Conservation (phyloP, 352 stramenopile species). For the Chrysophaeum taylorii region DNA sequence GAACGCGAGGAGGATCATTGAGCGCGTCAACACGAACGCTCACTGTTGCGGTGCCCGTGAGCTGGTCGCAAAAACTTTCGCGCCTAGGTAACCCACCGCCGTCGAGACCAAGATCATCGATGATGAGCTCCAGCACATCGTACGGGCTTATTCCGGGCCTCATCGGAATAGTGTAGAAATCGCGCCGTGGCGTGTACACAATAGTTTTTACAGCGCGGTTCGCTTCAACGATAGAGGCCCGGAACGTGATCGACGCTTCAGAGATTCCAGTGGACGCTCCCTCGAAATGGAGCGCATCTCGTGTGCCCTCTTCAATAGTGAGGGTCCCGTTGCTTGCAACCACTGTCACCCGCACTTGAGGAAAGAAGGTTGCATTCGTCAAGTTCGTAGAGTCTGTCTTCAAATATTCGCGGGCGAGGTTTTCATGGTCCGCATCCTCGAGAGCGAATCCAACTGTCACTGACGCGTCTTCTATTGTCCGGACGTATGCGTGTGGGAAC, state of each 20-base stretch:
- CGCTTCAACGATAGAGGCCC: background rate
- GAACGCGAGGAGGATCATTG: background rate
- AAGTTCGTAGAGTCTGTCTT: background rate
- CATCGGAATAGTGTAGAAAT: background rate
- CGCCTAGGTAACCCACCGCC: background rate
- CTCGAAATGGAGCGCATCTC: background rate
- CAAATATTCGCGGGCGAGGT: background rate
- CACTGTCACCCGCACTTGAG: background rate
- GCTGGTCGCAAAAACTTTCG: background rate
- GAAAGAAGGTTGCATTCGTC: background rate
- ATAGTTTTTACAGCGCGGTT: background rate
- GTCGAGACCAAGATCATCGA: constrained; percentile 9
- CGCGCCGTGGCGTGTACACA: background rate
- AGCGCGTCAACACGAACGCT: background rate
- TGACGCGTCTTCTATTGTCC: background rate
- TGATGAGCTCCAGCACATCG: background rate
- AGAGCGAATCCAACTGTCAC: background rate
- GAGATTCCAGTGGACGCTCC: background rate
- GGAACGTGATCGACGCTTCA: background rate
- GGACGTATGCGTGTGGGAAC: background rate
- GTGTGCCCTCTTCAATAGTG: background rate
- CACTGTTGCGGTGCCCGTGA: background rate
- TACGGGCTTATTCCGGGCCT: background rate
- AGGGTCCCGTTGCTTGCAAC: background rate
- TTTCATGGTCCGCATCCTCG: background rate